These are phyloP conservation scores for Calonectria henricotiae DNA, from an alignment of 2,329 filamentous ascomycete genomes.

Conservation along the genomic window DNA sequence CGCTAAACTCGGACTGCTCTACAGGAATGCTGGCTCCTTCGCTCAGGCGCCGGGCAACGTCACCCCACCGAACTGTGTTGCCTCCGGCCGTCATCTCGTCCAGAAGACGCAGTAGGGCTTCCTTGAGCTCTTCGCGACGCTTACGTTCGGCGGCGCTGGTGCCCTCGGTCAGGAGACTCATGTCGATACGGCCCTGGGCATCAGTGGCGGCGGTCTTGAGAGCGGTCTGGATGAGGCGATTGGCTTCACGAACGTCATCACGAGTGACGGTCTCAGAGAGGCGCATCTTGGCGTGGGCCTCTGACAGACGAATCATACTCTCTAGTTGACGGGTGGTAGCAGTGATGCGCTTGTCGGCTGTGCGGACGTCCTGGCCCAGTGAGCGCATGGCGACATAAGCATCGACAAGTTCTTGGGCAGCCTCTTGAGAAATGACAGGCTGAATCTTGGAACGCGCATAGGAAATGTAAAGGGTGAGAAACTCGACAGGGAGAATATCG, in stretches of 20 bases:
- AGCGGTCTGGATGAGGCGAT: constrained; percentile 92
- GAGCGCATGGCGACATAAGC: constrained; percentile 96
- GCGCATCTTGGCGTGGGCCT: constrained; percentile 99
- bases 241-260: constrained; percentile 90
- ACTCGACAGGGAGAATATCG: constrained; percentile 93
- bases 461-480: constrained; percentile 96
- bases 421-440: constrained; percentile 84
- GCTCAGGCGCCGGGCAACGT: constrained; percentile 80
- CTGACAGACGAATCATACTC: constrained; percentile 96
- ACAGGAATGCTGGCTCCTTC: constrained; percentile 82
- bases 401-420: constrained; percentile 86
- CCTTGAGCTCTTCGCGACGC: constrained; percentile 87
- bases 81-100: constrained; percentile 85
- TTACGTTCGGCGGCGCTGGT: constrained; percentile 90
- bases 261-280: constrained; percentile 83
- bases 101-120: constrained; percentile 80
- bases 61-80: constrained; percentile 81
- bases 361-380: constrained; percentile 88
- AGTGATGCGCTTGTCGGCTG: constrained; percentile 95
- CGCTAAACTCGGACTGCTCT: constrained; percentile 86
- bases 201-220: constrained; percentile 99
- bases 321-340: constrained; percentile 97
- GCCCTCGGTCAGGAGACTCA: constrained; percentile 96
- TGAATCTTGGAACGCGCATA: constrained; percentile 92
- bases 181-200: constrained; percentile 92